Conservation (phyloP, 202 grass and related monocot species). For the Carex arenaria region DNA sequence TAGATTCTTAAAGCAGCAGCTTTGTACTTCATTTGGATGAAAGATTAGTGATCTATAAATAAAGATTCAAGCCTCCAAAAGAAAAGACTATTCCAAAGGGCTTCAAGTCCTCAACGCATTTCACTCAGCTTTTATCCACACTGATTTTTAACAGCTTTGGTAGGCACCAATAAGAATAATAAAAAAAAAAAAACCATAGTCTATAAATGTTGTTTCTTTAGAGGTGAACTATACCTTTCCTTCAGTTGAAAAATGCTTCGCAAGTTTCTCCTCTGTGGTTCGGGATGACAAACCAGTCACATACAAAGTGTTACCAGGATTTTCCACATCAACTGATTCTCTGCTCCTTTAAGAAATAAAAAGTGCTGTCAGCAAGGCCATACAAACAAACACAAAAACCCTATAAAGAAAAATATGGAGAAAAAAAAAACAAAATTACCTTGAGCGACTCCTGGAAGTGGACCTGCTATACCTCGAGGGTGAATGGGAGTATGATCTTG, state of each 20-base stretch:
- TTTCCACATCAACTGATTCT: slow-evolving; percentile 44
- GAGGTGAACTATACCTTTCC: slow-evolving; percentile 54
- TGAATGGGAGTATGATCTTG: slow-evolving; percentile 14
- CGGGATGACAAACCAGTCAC: slow-evolving; percentile 66
- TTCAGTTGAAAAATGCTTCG: slow-evolving; percentile 74
- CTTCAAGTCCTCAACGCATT: not conserved
- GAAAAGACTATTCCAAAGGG: not conserved
- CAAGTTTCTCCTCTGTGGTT: slow-evolving; percentile 64
- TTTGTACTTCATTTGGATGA: not conserved
- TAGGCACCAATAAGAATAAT: not conserved
- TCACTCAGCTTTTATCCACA: not conserved
- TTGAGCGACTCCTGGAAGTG: slow-evolving; percentile 8
- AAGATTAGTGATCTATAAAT: not conserved
- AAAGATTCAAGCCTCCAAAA: not conserved
- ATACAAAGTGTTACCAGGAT: slow-evolving; percentile 80
- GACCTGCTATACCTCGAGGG: slow-evolving; percentile 15
- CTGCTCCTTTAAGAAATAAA: slow-evolving; percentile 20
- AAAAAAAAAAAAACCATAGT: too few species aligned
- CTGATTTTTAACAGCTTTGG: not conserved
- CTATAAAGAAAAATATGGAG: not conserved
- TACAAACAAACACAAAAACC: not conserved
- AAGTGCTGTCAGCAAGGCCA: not conserved
- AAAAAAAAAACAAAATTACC: not conserved
- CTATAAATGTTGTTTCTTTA: not conserved
- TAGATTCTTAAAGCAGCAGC: not conserved